Evolutionary conservation across 805 yeast species (phyloP), one percentile per base, ranked within the genome.

Genomic region (Cyberlindnera amylophila): DNA sequence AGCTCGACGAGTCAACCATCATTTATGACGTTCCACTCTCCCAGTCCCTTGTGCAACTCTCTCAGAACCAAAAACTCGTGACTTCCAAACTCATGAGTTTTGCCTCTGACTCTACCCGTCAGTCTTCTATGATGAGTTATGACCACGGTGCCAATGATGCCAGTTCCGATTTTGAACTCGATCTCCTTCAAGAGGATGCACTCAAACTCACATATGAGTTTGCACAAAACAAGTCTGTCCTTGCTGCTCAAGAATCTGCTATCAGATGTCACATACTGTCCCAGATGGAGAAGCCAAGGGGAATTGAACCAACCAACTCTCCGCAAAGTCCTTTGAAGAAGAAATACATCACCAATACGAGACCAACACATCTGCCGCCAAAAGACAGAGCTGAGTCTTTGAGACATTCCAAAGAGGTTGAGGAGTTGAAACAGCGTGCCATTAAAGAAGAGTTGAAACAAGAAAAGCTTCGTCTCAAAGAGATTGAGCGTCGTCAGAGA

Each of bases 321-420:
- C 57, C 59, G 23, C 16, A 27, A 10, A 46, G 52, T 32, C 42
- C 39, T 11, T n/a, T 37, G 15, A 51, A 52, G 33, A 26, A 44
- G 34, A 49, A 55, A 10, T 54, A 63, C 41, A 48, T 69, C 12
- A 60, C 82, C 0, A 65, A 67, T 18, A 81, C 89, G 0, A 63
- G 91, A 41, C 89, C 86, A 19, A 61, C 71, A 1, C 74, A 78
- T 66, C 61, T 83, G 30, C 90, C 91, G 0, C 86, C 88, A 34
- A 83, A 83, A 57, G 61, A 74, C 19, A 56, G 62, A 14, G 59
- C 62, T 15, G 89, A 83, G 51, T 71, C 74, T 14, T 41, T 59
- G 23, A 75, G 70, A 45, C 90, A 83, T 55, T 65, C 74, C 33
- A 61, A 62, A 33, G 81, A 79, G 52, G 78, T 74, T 43, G 74